Evolutionary conservation across 106 monocot genomes (phyloP).

Genomic region (Dioscorea alata): DNA sequence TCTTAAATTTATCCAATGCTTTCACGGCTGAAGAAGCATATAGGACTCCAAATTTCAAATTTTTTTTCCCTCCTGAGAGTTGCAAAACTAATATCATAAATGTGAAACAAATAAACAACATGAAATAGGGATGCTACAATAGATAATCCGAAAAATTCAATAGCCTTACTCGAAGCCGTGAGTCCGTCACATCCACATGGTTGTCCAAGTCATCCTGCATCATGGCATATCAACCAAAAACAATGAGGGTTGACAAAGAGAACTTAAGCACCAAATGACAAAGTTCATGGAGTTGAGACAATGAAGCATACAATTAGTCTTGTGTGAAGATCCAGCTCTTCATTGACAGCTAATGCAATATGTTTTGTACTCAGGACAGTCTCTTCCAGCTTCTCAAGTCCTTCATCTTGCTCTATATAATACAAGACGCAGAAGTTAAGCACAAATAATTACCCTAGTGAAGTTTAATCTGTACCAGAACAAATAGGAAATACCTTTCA

Average conservation of each 20-base stretch:
- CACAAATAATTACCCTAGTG: background rate
- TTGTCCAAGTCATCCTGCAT: slow-evolving; percentile 49
- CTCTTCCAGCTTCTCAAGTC: slow-evolving; percentile 73
- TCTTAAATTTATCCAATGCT: no score
- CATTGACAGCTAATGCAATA: slow-evolving; percentile 85
- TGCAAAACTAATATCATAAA: no score
- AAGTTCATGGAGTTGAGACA: no score
- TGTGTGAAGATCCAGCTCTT: slow-evolving; percentile 78
- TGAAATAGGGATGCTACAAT: no score
- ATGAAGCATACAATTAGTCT: slow-evolving; percentile 63
- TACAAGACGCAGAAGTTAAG: slow-evolving; percentile 1
- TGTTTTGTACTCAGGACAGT: slow-evolving; percentile 88
- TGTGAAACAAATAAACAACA: no score
- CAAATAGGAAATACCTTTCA: slow-evolving; percentile 20
- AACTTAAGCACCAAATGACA: no score
- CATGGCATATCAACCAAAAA: no score
- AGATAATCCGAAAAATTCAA: no score
- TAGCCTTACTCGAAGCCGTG: slow-evolving; percentile 34
- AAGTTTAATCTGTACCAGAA: background rate
- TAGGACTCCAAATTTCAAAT: no score
- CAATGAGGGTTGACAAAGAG: no score
- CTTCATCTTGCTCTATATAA: slow-evolving; percentile 80
- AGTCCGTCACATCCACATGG: slow-evolving; percentile 47
- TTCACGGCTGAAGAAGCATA: no score
- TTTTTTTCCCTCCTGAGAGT: no score